Conservation (phyloP, 208 protist genomes). For the Trichomonas vaginalis region DNA sequence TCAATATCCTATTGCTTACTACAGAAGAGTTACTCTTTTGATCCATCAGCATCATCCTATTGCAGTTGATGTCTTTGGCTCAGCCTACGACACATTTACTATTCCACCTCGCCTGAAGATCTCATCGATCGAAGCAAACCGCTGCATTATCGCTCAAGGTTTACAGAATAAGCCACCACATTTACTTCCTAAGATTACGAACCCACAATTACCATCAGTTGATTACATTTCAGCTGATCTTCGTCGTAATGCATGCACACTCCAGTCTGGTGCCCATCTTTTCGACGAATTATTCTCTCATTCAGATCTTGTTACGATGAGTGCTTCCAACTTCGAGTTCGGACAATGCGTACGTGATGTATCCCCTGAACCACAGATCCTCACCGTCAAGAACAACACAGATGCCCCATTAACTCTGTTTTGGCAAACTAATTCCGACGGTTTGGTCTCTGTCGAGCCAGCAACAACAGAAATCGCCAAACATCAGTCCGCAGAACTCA, state of each 20-base stretch:
- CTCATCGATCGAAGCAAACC: neutral
- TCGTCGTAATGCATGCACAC: neutral
- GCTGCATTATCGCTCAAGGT: neutral
- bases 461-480: neutral
- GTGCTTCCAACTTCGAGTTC: neutral
- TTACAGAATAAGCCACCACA: neutral
- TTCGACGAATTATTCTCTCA: neutral
- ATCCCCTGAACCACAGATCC: neutral
- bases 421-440: neutral
- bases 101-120: neutral
- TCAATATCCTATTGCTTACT: neutral
- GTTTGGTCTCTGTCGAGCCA: neutral
- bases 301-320: neutral
- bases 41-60: constrained; percentile 3
- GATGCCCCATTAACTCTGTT: neutral
- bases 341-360: neutral
- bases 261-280: neutral
- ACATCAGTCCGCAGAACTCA: neutral
- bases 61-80: neutral
- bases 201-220: neutral
- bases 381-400: neutral
- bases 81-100: neutral
- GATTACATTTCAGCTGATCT: neutral
- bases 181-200: neutral
- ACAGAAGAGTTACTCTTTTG: neutral